Evolutionary conservation across 2,329 filamentous ascomycete species (phyloP).

Genomic region (Mariannaea elegans): DNA sequence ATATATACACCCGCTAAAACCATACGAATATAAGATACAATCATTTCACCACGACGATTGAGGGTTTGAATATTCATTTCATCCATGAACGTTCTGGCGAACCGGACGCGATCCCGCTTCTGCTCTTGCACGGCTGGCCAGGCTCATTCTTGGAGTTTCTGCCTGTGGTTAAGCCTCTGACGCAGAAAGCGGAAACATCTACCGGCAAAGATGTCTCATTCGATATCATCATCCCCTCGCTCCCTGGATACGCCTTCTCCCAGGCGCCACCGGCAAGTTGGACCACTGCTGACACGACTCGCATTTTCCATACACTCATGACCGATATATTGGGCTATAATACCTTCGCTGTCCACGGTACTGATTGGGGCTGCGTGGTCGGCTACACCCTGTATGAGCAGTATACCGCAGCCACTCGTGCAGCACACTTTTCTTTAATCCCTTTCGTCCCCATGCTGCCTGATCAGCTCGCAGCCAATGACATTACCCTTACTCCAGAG

Average conservation of each 20-base stretch:
- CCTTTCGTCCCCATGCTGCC: conserved; percentile 19
- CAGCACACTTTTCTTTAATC: conserved; percentile 23
- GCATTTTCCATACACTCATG: conserved; percentile 50
- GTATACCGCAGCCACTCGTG: conserved; percentile 21
- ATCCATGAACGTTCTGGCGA: conserved; percentile 30
- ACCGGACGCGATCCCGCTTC: conserved; percentile 47
- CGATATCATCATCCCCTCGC: conserved; percentile 42
- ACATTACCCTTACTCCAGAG: conserved; percentile 14
- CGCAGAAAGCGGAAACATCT: not conserved
- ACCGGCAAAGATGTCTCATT: conserved; percentile 15
- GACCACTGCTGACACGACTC: conserved; percentile 48
- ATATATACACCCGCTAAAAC: too few species aligned
- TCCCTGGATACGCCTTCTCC: conserved; percentile 52
- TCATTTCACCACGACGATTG: conserved; percentile 13
- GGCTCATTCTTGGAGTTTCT: conserved; percentile 55
- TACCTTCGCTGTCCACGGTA: conserved; percentile 30
- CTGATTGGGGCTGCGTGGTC: conserved; percentile 23
- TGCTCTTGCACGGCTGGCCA: conserved; percentile 56
- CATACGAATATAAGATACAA: not conserved
- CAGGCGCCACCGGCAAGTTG: conserved; percentile 42
- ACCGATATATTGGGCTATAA: conserved; percentile 48
- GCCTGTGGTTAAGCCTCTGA: conserved; percentile 27
- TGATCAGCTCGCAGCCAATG: conserved; percentile 12
- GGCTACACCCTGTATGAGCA: conserved; percentile 25
- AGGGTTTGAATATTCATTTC: conserved; percentile 37